Percentiles rank a stretch among this genome's conserved stretches.
Evolutionary conservation across 345 rosid genomes (phyloP).

Genomic region (Eucalyptus erythrocorys): DNA sequence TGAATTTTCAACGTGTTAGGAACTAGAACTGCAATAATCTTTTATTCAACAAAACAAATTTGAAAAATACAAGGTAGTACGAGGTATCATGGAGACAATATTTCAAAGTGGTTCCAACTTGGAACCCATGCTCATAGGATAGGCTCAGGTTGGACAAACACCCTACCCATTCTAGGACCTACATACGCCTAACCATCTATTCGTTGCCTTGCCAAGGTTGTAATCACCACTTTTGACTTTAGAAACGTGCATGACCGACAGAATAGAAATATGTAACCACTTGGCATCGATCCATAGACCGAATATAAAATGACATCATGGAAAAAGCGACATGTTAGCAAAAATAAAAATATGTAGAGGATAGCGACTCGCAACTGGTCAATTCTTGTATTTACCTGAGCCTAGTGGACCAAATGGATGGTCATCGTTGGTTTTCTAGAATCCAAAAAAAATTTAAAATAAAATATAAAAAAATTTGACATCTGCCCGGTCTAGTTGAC

Average conservation of each 20-base stretch:
- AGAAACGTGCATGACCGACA: background rate
- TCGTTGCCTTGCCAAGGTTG: background rate
- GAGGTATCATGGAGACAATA: background rate
- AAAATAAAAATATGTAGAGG: background rate
- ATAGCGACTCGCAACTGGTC: background rate
- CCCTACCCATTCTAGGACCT: background rate
- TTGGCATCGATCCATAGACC: background rate
- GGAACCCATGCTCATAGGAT: background rate
- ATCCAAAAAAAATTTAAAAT: background rate
- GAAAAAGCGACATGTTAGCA: background rate
- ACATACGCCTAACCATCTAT: background rate
- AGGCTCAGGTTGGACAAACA: background rate
- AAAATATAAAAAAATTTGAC: background rate
- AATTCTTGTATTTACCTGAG: background rate
- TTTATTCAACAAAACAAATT: background rate
- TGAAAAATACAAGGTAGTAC: background rate
- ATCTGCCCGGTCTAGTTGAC: background rate
- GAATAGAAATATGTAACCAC: background rate
- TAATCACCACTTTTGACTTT: background rate
- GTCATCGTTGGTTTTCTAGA: background rate
- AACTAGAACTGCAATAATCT: background rate
- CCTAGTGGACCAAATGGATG: background rate
- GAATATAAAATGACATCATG: background rate
- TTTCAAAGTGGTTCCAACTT: background rate
- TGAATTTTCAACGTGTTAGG: accelerated